Evolutionary conservation across 352 stramenopile species (phyloP).

Genomic region (Phytophthora palmivora): DNA sequence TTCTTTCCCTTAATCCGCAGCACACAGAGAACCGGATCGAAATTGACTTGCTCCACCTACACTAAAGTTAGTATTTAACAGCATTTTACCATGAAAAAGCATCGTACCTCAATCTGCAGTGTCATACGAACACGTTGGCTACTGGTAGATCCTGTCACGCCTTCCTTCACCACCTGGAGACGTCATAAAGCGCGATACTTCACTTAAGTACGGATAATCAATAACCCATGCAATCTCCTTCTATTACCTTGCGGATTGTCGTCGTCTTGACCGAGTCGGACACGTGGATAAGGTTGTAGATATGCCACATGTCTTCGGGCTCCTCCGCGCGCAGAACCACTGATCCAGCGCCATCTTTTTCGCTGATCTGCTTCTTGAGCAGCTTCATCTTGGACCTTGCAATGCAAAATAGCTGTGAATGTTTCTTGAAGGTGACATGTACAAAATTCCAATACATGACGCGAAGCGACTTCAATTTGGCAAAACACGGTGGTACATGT

Average conservation of each 20-base stretch:
- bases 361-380: slow-evolving; percentile 91
- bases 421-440: slow-evolving; percentile 21
- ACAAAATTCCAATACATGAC: background rate
- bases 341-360: slow-evolving; percentile 94
- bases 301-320: slow-evolving; percentile 98
- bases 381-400: slow-evolving; percentile 85
- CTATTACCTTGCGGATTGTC: slow-evolving; percentile 95
- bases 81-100: background rate
- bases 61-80: slow-evolving; percentile 7
- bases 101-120: slow-evolving; percentile 91
- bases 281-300: slow-evolving; percentile 98
- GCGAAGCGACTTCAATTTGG: slow-evolving; percentile 20
- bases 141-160: slow-evolving; percentile 94
- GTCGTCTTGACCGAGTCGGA: slow-evolving; percentile 96
- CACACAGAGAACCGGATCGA: slow-evolving; percentile 93
- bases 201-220: slow-evolving; percentile 26
- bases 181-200: slow-evolving; percentile 6
- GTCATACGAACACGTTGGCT: slow-evolving; percentile 96
- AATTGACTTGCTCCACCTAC: slow-evolving; percentile 96
- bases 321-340: slow-evolving; percentile 95
- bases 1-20: slow-evolving; percentile 97
- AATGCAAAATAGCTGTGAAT: slow-evolving; percentile 10
- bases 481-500: slow-evolving; percentile 22
- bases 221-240: background rate
- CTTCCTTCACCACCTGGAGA: slow-evolving; percentile 94